phyloP scores from a whole-genome alignment of 2,329 filamentous ascomycete genomes.

The Dothidotthia symphoricarpi region DNA sequence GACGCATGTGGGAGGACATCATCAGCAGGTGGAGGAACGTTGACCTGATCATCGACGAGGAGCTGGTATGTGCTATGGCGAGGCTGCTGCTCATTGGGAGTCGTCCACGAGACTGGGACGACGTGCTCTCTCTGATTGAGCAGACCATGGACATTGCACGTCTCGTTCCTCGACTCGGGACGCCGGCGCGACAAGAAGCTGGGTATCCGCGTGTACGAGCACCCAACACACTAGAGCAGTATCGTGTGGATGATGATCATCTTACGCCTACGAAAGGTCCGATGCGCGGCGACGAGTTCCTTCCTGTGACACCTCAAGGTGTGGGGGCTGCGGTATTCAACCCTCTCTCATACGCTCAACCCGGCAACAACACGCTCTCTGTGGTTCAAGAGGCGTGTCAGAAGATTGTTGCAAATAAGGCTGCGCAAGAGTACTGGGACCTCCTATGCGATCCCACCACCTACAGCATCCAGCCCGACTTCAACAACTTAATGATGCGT shows the following conservation, averaged over 20 bases:
- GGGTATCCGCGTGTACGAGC: conserved; percentile 39
- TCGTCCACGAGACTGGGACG: conserved; percentile 62
- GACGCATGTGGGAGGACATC: conserved; percentile 78
- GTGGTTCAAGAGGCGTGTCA: conserved; percentile 65
- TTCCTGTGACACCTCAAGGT: conserved; percentile 21
- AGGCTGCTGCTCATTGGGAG: conserved; percentile 67
- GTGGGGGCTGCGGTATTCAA: conserved; percentile 28
- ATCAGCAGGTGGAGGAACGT: conserved; percentile 72
- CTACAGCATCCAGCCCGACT: conserved; percentile 67
- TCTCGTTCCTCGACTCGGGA: conserved; percentile 44
- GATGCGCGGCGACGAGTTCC: conserved; percentile 34
- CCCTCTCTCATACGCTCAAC: conserved; percentile 45
- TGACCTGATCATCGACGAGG: conserved; percentile 70
- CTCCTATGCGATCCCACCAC: conserved; percentile 57
- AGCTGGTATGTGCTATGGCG: conserved; percentile 78
- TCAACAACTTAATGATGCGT: conserved; percentile 66
- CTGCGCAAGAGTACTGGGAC: conserved; percentile 77
- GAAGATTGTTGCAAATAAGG: conserved; percentile 58
- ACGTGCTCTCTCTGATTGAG: conserved; percentile 72
- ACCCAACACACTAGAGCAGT: conserved; percentile 26
- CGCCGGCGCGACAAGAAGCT: conserved; percentile 23
- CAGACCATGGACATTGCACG: conserved; percentile 77
- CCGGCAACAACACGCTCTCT: conserved; percentile 61
- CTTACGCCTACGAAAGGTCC: conserved; percentile 20
- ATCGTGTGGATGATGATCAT: conserved; percentile 30